Evolutionary conservation across 2,329 filamentous ascomycete species (phyloP).

Genomic region (Fusarium phyllophilum): DNA sequence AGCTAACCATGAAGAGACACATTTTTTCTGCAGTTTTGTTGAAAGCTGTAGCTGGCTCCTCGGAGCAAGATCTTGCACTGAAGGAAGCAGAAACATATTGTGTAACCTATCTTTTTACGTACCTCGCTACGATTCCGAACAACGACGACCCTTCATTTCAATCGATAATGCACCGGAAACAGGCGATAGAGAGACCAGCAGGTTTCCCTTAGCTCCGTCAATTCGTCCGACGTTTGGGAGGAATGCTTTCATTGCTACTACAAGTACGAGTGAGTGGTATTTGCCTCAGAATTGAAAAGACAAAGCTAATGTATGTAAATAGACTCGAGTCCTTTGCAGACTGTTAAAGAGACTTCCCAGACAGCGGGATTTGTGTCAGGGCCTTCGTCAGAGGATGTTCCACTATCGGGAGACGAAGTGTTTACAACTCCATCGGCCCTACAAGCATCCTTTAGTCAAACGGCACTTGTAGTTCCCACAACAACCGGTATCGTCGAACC

Average conservation of each 20-base stretch:
- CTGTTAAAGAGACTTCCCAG: not conserved
- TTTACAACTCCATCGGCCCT: fast-evolving
- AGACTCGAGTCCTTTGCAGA: fast-evolving
- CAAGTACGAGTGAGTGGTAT: fast-evolving
- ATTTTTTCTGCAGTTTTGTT: fast-evolving
- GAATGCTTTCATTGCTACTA: not conserved
- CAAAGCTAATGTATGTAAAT: fast-evolving
- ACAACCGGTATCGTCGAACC: fast-evolving
- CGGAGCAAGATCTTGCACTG: fast-evolving
- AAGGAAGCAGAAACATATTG: not conserved
- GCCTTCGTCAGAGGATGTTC: fast-evolving
- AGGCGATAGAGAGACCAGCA: fast-evolving
- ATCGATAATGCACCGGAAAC: fast-evolving
- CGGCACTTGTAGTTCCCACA: fast-evolving
- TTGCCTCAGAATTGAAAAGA: fast-evolving
- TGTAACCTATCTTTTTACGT: fast-evolving
- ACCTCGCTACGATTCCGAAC: not conserved
- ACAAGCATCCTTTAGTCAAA: not conserved
- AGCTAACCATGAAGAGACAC: fast-evolving
- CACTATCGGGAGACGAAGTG: fast-evolving
- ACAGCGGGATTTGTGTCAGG: fast-evolving
- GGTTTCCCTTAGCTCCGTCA: not conserved
- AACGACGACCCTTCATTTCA: fast-evolving
- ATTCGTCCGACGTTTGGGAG: not conserved
- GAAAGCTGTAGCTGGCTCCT: fast-evolving